Evolutionary conservation across 2,329 filamentous ascomycete species (phyloP), one percentile per base, ranked within the genome.

Genomic region (Neofusicoccum sp.): DNA sequence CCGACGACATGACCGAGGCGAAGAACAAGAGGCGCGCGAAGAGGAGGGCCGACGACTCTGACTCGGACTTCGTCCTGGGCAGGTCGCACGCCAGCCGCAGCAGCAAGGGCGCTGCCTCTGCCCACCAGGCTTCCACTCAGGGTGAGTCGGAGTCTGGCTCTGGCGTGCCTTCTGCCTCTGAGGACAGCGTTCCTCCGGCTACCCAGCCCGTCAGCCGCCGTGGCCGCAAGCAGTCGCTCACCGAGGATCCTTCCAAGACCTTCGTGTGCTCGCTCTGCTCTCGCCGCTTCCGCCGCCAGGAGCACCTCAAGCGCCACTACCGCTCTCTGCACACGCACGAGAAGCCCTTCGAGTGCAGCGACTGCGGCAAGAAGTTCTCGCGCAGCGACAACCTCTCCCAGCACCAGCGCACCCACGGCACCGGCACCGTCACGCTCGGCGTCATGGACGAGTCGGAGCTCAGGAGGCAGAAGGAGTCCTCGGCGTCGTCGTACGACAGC

Each of bases 331-430:
- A 99, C 83, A 99, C 95, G 1, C 89, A 96, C 73, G 95, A 98
- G 75, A 99, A 98, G 87, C 95, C 95, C 4, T 99, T 98, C 71
- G 91, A 96, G 80, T 99, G 95, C 83, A 86, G 87, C 66, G 93
- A 99, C 80, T 99, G 95, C 72, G 93, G 95, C 69, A 99, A 99
- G 89, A 97, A 96, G 82, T 99, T 98, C 80, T 98, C 93, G 20
- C 89, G 95, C 70, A 96, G 91, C 69, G 95, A 99, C 79, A 99
- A 99, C 82, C 85, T 99, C 14, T 90, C 92, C 26, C 95, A 99
- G 79, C 95, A 99, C 75, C 89, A 95, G 65, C 87, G 95, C 65
- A 99, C 95, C 4, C 95, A 99, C 72, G 92, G 92, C 61, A 89
- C 88, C 62, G 91, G 92, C 64, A 90, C 92, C 63, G 90, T 97